Base-by-base conservation (phyloP, 2,329 filamentous ascomycete genomes). In the Colletotrichum plurivorum region DNA sequence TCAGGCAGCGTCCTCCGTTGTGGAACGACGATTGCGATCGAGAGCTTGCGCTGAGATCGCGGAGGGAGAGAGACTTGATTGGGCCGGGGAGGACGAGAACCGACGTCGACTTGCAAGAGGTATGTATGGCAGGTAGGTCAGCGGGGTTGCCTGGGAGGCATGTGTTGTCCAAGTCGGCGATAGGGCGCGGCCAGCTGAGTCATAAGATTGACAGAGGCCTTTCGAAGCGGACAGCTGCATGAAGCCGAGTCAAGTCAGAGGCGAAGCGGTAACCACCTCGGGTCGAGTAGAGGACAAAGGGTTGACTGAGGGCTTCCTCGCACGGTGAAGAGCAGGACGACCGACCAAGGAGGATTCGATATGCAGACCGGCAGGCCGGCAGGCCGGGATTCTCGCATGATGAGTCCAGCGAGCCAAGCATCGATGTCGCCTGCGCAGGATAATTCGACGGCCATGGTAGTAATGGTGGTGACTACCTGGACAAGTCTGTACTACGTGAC, bases 101-200 rank as follows among this genome's bases (percentile, higher is more conserved):
- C 9, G 20, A 48, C 58, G 15, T 16, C 8, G 5, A 59, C 43
- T 13, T 53, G 18, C 15, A 10, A 43, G 10, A 43, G 2, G 41
- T 16, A 43, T 7, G 6, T n/a, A n/a, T 5, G 7, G 5, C 12
- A 18, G 8, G 46, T 49, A 49, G 18, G 41, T 20, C 25, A 48
- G 36, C 53, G 45, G 48, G 27, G 41, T 31, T 41, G n/a, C 46
- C 18, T 51, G 8, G 31, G 41, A 58, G 16, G 9, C 41, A 20
- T 49, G 36, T 41, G 65, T 65, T 31, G 54, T 65, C 39, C 27
- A 49, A 59, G 63, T 59, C 49, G 48, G 60, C 39, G 22, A 36
- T 49, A 57, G 53, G 52, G 13, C 12, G 22, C 31, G 43, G 49
- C 43, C 55, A 27, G 18, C 18, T 20, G 15, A 46, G 2, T 12